Conservation (phyloP, 257 asterid species). For the Solanum paucissectum region DNA sequence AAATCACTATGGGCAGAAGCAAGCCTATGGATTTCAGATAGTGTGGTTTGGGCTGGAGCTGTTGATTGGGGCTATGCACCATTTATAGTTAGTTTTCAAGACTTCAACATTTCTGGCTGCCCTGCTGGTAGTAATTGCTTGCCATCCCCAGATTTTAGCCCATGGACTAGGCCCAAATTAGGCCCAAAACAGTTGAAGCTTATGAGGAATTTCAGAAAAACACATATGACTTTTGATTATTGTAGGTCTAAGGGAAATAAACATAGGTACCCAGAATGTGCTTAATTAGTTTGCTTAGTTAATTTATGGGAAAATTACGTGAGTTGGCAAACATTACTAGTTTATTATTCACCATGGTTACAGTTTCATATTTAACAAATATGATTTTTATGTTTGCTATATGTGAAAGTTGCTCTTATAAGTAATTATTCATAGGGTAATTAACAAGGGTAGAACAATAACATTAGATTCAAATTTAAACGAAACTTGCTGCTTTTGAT, state of each 20-base stretch:
- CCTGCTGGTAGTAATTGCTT: background rate
- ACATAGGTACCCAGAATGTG: background rate
- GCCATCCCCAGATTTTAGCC: background rate
- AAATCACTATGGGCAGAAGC: background rate
- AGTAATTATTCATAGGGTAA: no score
- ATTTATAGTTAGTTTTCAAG: background rate
- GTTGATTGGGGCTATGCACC: conserved; percentile 7
- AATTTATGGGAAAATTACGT: no score
- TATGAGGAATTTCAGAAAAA: background rate
- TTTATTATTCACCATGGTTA: no score
- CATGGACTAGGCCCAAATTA: background rate
- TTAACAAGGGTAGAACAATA: background rate
- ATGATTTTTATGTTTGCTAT: no score
- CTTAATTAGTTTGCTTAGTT: background rate
- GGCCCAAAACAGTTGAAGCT: background rate
- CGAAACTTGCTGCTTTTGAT: background rate
- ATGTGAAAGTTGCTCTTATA: no score
- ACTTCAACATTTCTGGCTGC: conserved; percentile 2
- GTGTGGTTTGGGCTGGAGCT: background rate
- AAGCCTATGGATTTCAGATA: conserved; percentile 1
- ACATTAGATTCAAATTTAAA: background rate
- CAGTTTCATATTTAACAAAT: no score
- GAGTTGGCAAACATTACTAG: no score
- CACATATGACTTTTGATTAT: background rate
- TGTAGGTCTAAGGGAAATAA: background rate